A percentile compares a stretch with the other conserved stretches of the same genome.
phyloP scores from a whole-genome alignment of 1,139 yeast genomes.

The Torulaspora pretoriensis region DNA sequence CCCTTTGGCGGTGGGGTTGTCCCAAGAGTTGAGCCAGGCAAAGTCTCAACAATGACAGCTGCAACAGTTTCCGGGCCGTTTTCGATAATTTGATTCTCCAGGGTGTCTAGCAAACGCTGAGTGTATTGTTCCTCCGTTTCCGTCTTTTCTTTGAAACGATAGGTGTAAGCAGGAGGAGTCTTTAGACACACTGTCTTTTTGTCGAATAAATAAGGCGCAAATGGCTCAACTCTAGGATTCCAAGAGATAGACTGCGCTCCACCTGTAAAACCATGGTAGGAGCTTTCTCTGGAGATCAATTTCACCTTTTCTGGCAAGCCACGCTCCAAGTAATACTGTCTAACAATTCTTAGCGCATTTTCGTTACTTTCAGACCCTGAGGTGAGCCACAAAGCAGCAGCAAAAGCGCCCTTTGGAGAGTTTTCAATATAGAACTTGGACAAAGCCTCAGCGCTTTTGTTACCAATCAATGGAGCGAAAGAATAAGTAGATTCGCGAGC shows the following conservation, averaged over 20 bases:
- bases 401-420: constrained; percentile 54
- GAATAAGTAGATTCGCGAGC: constrained; percentile 45
- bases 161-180: constrained; percentile 45
- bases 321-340: constrained; percentile 52
- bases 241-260: constrained; percentile 51
- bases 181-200: constrained; percentile 36
- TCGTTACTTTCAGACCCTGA: constrained; percentile 64
- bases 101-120: constrained; percentile 43
- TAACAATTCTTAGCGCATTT: constrained; percentile 52
- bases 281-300: constrained; percentile 49
- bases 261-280: constrained; percentile 58
- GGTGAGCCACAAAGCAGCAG: constrained; percentile 46
- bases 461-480: constrained; percentile 43
- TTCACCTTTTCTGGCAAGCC: constrained; percentile 48
- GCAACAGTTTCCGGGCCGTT: constrained; percentile 54
- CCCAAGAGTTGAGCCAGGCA: constrained; percentile 57
- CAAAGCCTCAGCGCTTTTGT: constrained; percentile 46
- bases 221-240: constrained; percentile 26
- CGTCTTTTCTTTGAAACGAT: constrained; percentile 44
- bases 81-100: constrained; percentile 47
- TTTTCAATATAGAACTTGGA: constrained; percentile 50
- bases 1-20: constrained; percentile 55
- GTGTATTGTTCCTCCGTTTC: constrained; percentile 50
- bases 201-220: constrained; percentile 32
- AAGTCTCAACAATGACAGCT: constrained; percentile 52